Conservation (phyloP, 2,329 filamentous ascomycete species). For the Septoria petroselini region DNA sequence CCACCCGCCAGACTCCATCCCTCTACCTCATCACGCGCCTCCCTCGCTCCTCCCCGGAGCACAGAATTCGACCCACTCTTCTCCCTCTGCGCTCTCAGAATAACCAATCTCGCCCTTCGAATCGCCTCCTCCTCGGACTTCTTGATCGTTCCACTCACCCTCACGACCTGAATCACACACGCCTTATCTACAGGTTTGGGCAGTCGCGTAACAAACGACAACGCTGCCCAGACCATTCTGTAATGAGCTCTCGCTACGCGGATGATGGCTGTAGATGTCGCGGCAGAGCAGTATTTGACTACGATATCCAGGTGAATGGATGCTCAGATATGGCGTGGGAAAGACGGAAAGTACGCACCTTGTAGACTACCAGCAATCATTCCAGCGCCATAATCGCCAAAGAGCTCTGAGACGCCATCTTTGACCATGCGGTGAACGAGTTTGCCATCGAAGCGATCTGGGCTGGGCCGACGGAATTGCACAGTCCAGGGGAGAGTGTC, state of each 20-base stretch:
- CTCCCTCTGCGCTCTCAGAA: slow-evolving; percentile 62
- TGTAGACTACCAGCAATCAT: slow-evolving; percentile 66
- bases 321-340: too few species aligned
- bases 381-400: slow-evolving; percentile 86
- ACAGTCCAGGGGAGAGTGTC: slow-evolving; percentile 58
- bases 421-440: slow-evolving; percentile 67
- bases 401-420: slow-evolving; percentile 66
- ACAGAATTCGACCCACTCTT: slow-evolving; percentile 8
- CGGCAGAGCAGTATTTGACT: slow-evolving; percentile 90
- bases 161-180: slow-evolving; percentile 79
- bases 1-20: slow-evolving; percentile 46
- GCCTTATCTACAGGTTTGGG: slow-evolving; percentile 58
- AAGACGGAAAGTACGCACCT: slow-evolving; percentile 48
- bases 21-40: slow-evolving; percentile 38
- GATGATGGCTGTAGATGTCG: slow-evolving; percentile 93
- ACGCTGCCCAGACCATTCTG: slow-evolving; percentile 81
- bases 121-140: slow-evolving; percentile 91
- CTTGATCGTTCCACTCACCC: slow-evolving; percentile 87
- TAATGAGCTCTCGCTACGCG: slow-evolving; percentile 79
- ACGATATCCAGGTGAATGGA: too few species aligned
- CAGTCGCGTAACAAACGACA: slow-evolving; percentile 74
- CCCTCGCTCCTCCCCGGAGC: background rate
- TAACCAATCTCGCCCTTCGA: slow-evolving; percentile 67
- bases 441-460: slow-evolving; percentile 64
- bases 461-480: slow-evolving; percentile 74